These are phyloP conservation scores for Agastache rugosa DNA, from an alignment of 257 asterid genomes.

Conservation along the genomic window DNA sequence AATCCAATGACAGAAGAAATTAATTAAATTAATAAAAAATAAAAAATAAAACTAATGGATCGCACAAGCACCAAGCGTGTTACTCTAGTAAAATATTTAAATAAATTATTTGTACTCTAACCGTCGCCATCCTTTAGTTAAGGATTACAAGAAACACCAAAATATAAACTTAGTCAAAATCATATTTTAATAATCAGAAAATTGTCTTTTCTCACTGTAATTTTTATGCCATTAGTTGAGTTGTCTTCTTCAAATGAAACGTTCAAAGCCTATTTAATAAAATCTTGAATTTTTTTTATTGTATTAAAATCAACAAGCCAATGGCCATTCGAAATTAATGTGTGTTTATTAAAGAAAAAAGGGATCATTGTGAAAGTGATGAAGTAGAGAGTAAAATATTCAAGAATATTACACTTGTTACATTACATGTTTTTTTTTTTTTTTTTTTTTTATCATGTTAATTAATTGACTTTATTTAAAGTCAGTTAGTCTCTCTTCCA, in stretches of 20 bases:
- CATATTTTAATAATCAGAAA: constrained; percentile 12
- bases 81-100: too few relatives aligned
- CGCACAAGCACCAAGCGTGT: too few relatives aligned
- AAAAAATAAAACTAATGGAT: too few relatives aligned
- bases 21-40: too few relatives aligned
- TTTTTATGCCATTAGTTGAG: constrained; percentile 22
- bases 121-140: constrained; percentile 10
- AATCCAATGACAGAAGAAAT: too few relatives aligned
- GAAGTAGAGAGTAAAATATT: constrained; percentile 22
- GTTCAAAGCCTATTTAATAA: neutral
- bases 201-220: constrained; percentile 24
- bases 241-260: constrained; percentile 19
- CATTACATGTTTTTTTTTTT: neutral
- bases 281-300: neutral
- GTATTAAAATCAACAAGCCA: neutral
- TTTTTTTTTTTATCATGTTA: too few relatives aligned
- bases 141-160: neutral
- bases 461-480: constrained; percentile 37
- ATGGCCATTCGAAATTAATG: constrained; percentile 2
- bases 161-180: constrained; percentile 25
- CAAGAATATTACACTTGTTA: constrained; percentile 34
- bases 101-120: neutral
- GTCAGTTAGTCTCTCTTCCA: constrained; percentile 24
- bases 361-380: neutral
- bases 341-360: neutral